Evolutionary conservation across 2,329 filamentous ascomycete species (phyloP), one percentile per base, ranked within the genome.

Genomic region (Aspergillus sp.): DNA sequence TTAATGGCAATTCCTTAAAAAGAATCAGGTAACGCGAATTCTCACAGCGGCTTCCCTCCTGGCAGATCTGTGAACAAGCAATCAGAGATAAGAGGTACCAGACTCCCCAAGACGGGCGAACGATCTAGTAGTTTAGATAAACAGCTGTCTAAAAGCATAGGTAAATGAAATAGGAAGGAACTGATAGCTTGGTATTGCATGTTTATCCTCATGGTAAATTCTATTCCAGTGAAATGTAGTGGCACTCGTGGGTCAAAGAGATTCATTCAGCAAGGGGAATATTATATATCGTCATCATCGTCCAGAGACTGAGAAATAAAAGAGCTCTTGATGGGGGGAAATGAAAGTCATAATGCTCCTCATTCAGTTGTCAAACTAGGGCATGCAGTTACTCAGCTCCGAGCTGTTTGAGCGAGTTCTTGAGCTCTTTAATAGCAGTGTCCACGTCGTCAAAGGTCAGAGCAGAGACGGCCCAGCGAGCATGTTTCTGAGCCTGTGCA

Each of bases 391-490:
- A 88, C 42, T 78, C 78, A 12, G 87, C 89, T 2, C 91, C 91
- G 52, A 97, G 77, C 18, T 82, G 78, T 57, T 84, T 80, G 63
- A 99, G 77, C 3, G 95, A 95, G 60, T 85, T 87, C 55, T 86
- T 85, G 62, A 99, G 75, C 72, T 99, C 93, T 69, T 88, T 88
- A 4, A 98, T 88, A 0, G 95, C 95, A 0, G 95, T 99, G 1
- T 88, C 83, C 1, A 96, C 90, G 73, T 99, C 95, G 67, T 99
- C 95, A 75, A 99, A 99, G 69, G 97, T 96, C 52, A 99, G 79
- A 0, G 95, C 95, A 11, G 93, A 97, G 47, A 98, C 96, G 0
- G 95, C 95, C 91, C 92, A 99, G 69, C 92, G 92, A 2, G 94
- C 93, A 78, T 98, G 95, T 73, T 98, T 99, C 74, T 96, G 92